phyloP scores from a whole-genome alignment of 768 basidiomycete species.

The Xanthoconium purpureum region DNA sequence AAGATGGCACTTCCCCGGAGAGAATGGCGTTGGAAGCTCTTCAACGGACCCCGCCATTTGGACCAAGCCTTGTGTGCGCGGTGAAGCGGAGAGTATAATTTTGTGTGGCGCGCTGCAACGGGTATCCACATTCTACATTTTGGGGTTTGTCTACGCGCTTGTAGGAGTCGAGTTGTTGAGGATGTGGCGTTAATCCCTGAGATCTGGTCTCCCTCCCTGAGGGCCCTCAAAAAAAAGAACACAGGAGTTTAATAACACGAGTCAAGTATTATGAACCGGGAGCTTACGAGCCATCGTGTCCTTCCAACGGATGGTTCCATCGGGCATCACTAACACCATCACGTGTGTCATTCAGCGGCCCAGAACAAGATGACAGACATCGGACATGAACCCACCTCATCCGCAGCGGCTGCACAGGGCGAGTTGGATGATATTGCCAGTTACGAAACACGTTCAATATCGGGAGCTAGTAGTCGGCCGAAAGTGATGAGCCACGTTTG shows the following conservation, averaged over 20 bases:
- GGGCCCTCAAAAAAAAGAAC: neutral
- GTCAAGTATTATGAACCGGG: neutral
- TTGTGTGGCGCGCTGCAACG: neutral
- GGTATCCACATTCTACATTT: neutral
- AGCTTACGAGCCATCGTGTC: neutral
- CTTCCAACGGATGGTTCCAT: neutral
- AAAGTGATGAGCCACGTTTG: slow-evolving; percentile 1
- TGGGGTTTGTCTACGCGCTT: neutral
- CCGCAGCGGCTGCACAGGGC: neutral
- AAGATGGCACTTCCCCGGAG: slow-evolving; percentile 12
- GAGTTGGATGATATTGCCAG: neutral
- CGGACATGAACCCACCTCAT: slow-evolving; percentile 7
- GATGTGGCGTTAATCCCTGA: neutral
- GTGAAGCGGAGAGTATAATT: no score
- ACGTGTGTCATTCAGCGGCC: neutral
- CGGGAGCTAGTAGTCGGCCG: slow-evolving; percentile 12
- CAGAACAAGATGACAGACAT: neutral
- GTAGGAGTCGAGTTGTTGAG: neutral
- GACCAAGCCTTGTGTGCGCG: slow-evolving; percentile 6
- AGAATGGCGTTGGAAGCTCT: neutral
- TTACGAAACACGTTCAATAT: slow-evolving; percentile 19
- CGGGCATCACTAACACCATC: neutral
- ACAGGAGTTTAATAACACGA: neutral
- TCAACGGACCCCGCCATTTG: slow-evolving; percentile 17
- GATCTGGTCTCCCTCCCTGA: neutral